Evolutionary conservation across 257 asterid species (phyloP), one percentile per base, ranked within the genome.

Genomic region (Linaria vulgaris): DNA sequence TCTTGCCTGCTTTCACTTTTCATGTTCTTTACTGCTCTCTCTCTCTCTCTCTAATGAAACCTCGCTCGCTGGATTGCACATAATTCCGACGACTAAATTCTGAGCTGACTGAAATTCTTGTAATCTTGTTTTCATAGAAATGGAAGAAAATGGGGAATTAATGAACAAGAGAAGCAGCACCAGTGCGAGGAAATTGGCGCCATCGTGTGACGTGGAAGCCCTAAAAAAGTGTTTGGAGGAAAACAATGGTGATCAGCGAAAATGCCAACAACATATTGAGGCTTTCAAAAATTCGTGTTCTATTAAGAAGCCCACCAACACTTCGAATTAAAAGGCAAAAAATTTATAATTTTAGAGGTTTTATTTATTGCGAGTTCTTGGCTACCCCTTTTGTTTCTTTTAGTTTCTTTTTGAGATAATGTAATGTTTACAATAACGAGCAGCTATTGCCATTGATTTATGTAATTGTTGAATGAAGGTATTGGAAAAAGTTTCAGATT

Each of bases 161-260:
- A 71, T 19, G 61, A 50, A 64, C 72, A 71, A 64, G 34, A 69
- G 25, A 43, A 69, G 37, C 27, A 77, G 61, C 61, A 66, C 64
- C 73, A 54, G 47, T 39, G 72, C 38, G 69, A 75, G 68, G 61
- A 80, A 79, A 72, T 1, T 49, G 45, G 71, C 81, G 0, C 71
- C 83, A 1, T 72, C 87, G 0, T 86, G 95, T 53, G 88, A 83
- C 52, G 91, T 79, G 10, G 82, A 79, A 23, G 87, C 85, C 41
- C 79, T 86, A 37, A 81, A 76, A 82, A 83, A 83, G 72, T 86
- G 95, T 66, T 76, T 86, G 83, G 81, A 70, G 63, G 87, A 79
- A 58, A 78, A 81, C 79, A 81, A 86, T 65, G 95, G 95, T 24
- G 85, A 82, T 66, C 72, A 69, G 51, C 34, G 50, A 12, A 86